Conservation (phyloP, 2,329 filamentous ascomycete species). For the Microdochium bolleyi region DNA sequence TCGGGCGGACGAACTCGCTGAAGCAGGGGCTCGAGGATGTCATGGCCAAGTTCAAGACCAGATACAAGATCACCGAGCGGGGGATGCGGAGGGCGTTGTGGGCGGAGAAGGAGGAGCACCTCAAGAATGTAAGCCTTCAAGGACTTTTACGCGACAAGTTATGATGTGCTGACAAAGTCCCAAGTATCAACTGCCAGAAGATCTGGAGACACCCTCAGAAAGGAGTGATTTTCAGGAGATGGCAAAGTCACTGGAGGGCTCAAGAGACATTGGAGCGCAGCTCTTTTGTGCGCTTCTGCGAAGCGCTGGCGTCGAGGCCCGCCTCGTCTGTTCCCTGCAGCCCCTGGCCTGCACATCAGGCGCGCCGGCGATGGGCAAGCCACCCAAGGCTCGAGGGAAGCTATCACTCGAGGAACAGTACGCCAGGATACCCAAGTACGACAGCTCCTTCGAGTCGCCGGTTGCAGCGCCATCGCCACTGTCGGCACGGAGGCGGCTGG, state of each 20-base stretch:
- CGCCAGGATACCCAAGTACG: slow-evolving; percentile 31
- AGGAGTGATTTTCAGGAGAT: slow-evolving; percentile 65
- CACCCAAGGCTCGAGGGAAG: slow-evolving; percentile 20
- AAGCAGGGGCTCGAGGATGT: slow-evolving; percentile 70
- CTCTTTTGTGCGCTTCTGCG: slow-evolving; percentile 84
- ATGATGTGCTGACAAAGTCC: slow-evolving; percentile 12
- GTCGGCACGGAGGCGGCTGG: slow-evolving; percentile 38
- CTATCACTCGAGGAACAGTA: slow-evolving; percentile 23
- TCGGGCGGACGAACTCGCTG: slow-evolving; percentile 67
- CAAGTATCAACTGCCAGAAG: slow-evolving; percentile 48
- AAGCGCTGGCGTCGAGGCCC: slow-evolving; percentile 69
- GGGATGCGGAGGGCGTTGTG: slow-evolving; percentile 67
- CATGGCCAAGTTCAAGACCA: slow-evolving; percentile 57
- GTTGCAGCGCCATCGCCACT: slow-evolving; percentile 15
- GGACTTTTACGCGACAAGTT: slow-evolving; percentile 5
- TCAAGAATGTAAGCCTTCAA: slow-evolving; percentile 42
- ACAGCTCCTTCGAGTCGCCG: slow-evolving; percentile 18
- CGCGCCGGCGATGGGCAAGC: slow-evolving; percentile 38
- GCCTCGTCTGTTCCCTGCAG: slow-evolving; percentile 87
- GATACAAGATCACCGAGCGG: slow-evolving; percentile 63
- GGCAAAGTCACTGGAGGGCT: slow-evolving; percentile 65
- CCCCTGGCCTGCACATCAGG: slow-evolving; percentile 60
- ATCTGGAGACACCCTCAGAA: slow-evolving; percentile 61
- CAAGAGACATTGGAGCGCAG: slow-evolving; percentile 82
- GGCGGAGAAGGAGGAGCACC: slow-evolving; percentile 58